Percentiles rank a stretch among this genome's conserved stretches.
These are phyloP conservation scores for Bruguiera sexangula DNA, from an alignment of 345 rosid species.

Conservation along the genomic window DNA sequence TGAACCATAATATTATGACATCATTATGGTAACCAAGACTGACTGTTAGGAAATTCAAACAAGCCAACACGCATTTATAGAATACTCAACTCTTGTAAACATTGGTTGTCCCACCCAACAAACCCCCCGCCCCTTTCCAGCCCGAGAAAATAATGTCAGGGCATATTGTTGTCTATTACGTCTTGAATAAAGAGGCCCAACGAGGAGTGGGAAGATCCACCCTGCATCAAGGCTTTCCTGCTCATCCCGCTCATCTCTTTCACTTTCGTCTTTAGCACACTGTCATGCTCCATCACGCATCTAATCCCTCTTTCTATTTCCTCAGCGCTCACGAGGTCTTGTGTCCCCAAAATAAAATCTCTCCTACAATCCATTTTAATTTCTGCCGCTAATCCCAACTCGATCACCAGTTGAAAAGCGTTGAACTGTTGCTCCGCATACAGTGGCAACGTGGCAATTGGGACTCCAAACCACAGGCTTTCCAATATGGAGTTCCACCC, in stretches of 20 bases:
- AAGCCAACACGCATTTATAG: too few species aligned
- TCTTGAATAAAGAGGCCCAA: background rate
- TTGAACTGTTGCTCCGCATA: constrained; percentile 15
- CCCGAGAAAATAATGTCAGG: background rate
- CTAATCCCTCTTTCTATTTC: constrained; percentile 2
- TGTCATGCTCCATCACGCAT: background rate
- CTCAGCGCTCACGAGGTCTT: background rate
- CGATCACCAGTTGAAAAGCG: constrained; percentile 2
- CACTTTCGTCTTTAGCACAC: background rate
- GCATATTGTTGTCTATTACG: background rate
- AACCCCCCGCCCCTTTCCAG: too few species aligned
- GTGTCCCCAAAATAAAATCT: background rate
- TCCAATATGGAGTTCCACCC: constrained; percentile 19
- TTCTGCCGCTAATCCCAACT: constrained; percentile 8
- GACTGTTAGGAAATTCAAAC: too few species aligned
- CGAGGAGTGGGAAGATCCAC: constrained; percentile 9
- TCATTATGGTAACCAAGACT: too few species aligned
- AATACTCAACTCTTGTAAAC: too few species aligned
- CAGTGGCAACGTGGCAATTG: constrained; percentile 10
- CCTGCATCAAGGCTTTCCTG: background rate
- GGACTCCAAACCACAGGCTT: constrained; percentile 13
- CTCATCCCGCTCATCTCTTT: constrained; percentile 9
- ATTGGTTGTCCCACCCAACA: too few species aligned
- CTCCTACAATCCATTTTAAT: background rate
- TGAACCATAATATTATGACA: too few species aligned